Evolutionary conservation across 1,284 basidiomycete species (phyloP).

Genomic region (Amylostereum areolatum): DNA sequence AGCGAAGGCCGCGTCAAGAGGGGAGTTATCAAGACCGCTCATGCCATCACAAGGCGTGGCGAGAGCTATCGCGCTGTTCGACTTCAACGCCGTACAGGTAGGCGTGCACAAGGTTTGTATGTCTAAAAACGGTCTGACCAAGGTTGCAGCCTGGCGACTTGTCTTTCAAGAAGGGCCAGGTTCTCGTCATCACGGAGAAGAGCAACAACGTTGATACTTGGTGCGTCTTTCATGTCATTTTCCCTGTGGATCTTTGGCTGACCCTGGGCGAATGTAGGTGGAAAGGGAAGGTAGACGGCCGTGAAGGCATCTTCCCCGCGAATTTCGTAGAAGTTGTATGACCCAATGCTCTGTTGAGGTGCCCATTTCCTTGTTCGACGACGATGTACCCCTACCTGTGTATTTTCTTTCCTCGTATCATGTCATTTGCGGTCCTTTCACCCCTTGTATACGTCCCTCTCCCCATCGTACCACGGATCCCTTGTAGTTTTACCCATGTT

Average conservation of each 20-base stretch:
- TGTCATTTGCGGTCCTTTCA: too few species aligned
- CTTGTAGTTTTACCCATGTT: too few species aligned
- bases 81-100: conserved; percentile 71
- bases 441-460: too few species aligned
- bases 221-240: conserved; percentile 30
- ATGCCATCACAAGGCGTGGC: conserved; percentile 54
- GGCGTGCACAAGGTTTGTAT: conserved; percentile 12
- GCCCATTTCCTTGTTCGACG: background rate
- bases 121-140: background rate
- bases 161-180: conserved; percentile 79
- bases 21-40: conserved; percentile 42
- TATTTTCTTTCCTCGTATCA: too few species aligned
- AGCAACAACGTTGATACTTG: conserved; percentile 77
- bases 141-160: conserved; percentile 67
- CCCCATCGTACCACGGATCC: too few species aligned
- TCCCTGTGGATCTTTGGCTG: background rate
- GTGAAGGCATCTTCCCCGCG: conserved; percentile 47
- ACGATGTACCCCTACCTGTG: too few species aligned
- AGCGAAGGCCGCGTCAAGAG: conserved; percentile 39
- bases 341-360: conserved; percentile 1
- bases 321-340: conserved; percentile 47
- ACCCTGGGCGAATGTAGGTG: conserved; percentile 44
- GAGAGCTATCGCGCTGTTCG: conserved; percentile 74
- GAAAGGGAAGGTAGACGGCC: conserved; percentile 44
- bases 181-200: conserved; percentile 71